These are phyloP conservation scores for Calonectria ilicicola DNA, from an alignment of 2,329 filamentous ascomycete species.

Conservation along the genomic window DNA sequence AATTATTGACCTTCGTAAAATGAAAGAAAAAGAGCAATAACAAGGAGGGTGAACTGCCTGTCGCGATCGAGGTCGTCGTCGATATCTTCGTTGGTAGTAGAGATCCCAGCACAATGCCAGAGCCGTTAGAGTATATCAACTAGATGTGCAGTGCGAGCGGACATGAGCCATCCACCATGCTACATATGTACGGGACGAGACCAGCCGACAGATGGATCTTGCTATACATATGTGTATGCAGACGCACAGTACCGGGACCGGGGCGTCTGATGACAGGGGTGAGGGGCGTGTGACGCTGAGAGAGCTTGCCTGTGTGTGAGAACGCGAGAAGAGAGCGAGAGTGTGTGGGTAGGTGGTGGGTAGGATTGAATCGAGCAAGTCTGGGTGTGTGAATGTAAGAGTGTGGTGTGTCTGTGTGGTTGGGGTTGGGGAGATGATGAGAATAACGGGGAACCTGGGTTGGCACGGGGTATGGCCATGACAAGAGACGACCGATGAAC, in stretches of 20 bases:
- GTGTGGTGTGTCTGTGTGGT: constrained; percentile 30
- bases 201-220: constrained; percentile 34
- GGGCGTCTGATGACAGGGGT: constrained; percentile 29
- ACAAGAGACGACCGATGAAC: constrained; percentile 36
- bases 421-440: constrained; percentile 27
- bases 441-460: constrained; percentile 38
- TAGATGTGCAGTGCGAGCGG: constrained; percentile 35
- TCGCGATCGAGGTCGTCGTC: neutral
- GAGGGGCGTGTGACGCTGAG: constrained; percentile 9
- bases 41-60: neutral
- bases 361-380: constrained; percentile 36
- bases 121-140: constrained; percentile 37
- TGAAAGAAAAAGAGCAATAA: neutral
- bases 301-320: constrained; percentile 15
- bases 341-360: constrained; percentile 39
- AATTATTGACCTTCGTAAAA: neutral
- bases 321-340: neutral
- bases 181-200: constrained; percentile 44
- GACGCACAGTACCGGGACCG: constrained; percentile 42
- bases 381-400: constrained; percentile 31
- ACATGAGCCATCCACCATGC: constrained; percentile 38
- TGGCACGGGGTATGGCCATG: constrained; percentile 35
- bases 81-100: neutral
- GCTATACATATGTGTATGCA: constrained; percentile 39
- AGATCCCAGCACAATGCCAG: constrained; percentile 40